Evolutionary conservation across 768 basidiomycete species (phyloP).

Genomic region (Dictyophora rubrovolvata): DNA sequence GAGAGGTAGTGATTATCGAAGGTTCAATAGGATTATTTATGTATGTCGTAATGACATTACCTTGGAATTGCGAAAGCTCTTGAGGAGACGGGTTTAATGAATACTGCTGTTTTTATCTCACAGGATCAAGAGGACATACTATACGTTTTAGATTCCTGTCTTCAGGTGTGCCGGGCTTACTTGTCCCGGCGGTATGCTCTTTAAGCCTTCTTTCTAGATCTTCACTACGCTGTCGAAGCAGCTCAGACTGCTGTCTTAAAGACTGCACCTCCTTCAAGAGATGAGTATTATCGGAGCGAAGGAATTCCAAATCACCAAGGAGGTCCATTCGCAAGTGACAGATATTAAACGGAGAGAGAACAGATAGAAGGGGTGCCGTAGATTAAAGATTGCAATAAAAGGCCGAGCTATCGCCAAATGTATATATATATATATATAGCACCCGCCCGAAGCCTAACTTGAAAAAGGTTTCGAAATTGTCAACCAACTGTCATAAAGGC

Average conservation of each 20-base stretch:
- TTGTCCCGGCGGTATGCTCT: neutral
- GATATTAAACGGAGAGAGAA: neutral
- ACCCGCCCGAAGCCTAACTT: neutral
- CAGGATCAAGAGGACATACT: neutral
- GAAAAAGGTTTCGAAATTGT: neutral
- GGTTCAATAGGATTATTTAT: neutral
- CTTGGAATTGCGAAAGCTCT: neutral
- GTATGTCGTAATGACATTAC: neutral
- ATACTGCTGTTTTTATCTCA: neutral
- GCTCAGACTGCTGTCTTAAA: neutral
- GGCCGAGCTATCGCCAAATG: neutral
- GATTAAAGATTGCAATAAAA: neutral
- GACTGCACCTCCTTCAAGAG: slow-evolving; percentile 4
- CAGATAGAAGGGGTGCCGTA: neutral
- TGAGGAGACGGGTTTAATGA: neutral
- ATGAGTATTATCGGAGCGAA: neutral
- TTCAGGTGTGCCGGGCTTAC: too few species aligned
- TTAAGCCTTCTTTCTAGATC: slow-evolving; percentile 4
- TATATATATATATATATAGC: neutral
- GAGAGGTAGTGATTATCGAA: neutral
- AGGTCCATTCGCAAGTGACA: neutral
- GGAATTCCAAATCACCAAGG: neutral
- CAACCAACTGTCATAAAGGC: neutral
- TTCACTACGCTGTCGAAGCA: slow-evolving; percentile 1
- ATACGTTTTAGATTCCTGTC: neutral